Percentiles rank a stretch among this genome's conserved stretches.
Evolutionary conservation across 495 filamentous ascomycete species (phyloP).

Genomic region (Cetradonia linearis): DNA sequence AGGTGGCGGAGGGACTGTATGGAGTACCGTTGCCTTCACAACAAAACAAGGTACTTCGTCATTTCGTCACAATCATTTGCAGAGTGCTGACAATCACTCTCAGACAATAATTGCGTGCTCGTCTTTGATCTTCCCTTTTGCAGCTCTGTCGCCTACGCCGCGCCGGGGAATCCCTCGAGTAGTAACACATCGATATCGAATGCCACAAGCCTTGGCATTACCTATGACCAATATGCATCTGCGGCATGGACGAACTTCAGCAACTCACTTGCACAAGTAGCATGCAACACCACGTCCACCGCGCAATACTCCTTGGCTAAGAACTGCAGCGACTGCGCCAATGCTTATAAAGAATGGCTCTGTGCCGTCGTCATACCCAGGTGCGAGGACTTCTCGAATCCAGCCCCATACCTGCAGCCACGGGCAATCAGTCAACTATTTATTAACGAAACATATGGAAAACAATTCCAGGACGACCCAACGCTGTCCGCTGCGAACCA

Average conservation of each 20-base stretch:
- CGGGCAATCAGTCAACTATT: conserved; percentile 61
- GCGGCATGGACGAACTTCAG: conserved; percentile 61
- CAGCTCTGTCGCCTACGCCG: conserved; percentile 76
- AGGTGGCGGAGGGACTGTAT: conserved; percentile 64
- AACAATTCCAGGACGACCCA: conserved; percentile 17
- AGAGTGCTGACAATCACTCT: conserved; percentile 18
- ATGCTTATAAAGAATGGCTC: conserved; percentile 85
- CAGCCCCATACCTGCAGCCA: conserved; percentile 45
- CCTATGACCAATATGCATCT: conserved; percentile 61
- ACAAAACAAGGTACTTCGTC: conserved; percentile 61
- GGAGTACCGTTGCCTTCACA: conserved; percentile 50
- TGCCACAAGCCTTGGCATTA: conserved; percentile 31
- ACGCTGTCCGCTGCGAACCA: conserved; percentile 20
- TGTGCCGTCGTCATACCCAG: conserved; percentile 87
- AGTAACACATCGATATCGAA: background rate
- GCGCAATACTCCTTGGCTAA: conserved; percentile 71
- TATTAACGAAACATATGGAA: conserved; percentile 47
- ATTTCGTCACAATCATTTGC: conserved; percentile 10
- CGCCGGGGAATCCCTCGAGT: conserved; percentile 63
- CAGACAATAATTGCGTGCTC: conserved; percentile 68
- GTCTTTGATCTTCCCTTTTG: conserved; percentile 80
- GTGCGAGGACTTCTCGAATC: conserved; percentile 68
- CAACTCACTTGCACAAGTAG: conserved; percentile 70
- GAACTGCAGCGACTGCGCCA: conserved; percentile 62
- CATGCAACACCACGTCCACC: conserved; percentile 63